These are phyloP conservation scores for Podospora pseudopauciseta DNA, from an alignment of 495 filamentous ascomycete genomes.

Conservation along the genomic window DNA sequence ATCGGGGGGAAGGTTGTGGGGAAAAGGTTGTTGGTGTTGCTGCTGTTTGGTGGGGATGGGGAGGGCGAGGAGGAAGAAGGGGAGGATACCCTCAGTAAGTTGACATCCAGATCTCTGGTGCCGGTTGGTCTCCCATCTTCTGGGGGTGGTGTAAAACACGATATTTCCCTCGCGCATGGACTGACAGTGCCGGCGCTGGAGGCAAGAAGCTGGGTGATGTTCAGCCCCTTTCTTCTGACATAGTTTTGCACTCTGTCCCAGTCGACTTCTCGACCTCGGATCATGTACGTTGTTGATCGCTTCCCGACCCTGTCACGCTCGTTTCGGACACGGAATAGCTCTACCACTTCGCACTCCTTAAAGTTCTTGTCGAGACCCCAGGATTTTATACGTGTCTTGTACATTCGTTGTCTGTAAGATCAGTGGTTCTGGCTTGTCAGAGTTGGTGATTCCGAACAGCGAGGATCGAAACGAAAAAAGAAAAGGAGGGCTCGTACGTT, in stretches of 20 bases:
- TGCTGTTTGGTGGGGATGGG: not conserved
- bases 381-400: constrained; percentile 35
- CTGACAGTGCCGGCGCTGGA: not conserved
- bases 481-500: constrained; percentile 28
- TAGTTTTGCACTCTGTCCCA: constrained; percentile 31
- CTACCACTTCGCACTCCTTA: constrained; percentile 33
- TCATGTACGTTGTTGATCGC: constrained; percentile 20
- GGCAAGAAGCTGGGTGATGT: constrained; percentile 20
- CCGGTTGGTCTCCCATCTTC: not conserved
- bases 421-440: not conserved
- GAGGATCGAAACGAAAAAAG: not conserved
- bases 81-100: not conserved
- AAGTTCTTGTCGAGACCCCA: constrained; percentile 40
- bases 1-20: not conserved
- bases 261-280: constrained; percentile 31
- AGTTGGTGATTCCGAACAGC: not conserved
- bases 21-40: not conserved
- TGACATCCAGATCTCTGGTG: not conserved
- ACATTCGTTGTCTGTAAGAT: constrained; percentile 28
- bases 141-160: constrained; percentile 23
- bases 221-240: constrained; percentile 28
- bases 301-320: constrained; percentile 32
- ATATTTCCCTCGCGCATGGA: constrained; percentile 17
- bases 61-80: not conserved
- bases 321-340: constrained; percentile 26